A percentile compares a stretch with the other conserved stretches of the same genome.
These are phyloP conservation scores for Penicillium chermesinum DNA, from an alignment of 495 filamentous ascomycete species.

Conservation along the genomic window DNA sequence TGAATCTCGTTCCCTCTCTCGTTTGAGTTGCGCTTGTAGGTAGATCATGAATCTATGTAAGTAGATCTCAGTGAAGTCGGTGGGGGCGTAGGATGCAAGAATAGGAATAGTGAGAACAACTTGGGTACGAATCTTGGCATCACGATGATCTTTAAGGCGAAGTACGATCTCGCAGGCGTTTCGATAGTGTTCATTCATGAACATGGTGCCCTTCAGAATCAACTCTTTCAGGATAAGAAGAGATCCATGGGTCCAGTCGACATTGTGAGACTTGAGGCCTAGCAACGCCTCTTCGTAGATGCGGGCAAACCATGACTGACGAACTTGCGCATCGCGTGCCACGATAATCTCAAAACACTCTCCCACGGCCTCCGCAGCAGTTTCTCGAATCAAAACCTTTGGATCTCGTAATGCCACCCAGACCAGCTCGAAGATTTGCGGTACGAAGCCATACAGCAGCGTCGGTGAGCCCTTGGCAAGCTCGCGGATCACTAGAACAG, in stretches of 20 bases:
- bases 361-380: slow-evolving; percentile 82
- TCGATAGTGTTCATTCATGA: slow-evolving; percentile 86
- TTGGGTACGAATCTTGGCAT: slow-evolving; percentile 77
- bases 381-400: slow-evolving; percentile 85
- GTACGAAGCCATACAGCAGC: slow-evolving; percentile 85
- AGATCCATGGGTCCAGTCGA: slow-evolving; percentile 86
- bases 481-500: slow-evolving; percentile 84
- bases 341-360: slow-evolving; percentile 92
- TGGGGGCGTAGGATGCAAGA: slow-evolving; percentile 85
- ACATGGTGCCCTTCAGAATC: slow-evolving; percentile 92
- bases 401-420: slow-evolving; percentile 90
- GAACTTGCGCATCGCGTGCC: slow-evolving; percentile 77
- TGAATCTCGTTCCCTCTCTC: slow-evolving; percentile 84
- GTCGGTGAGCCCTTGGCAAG: slow-evolving; percentile 88
- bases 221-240: slow-evolving; percentile 87
- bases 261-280: slow-evolving; percentile 71
- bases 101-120: slow-evolving; percentile 86
- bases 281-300: slow-evolving; percentile 77
- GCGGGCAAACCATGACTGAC: slow-evolving; percentile 78
- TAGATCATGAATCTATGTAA: slow-evolving; percentile 97
- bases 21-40: slow-evolving; percentile 90
- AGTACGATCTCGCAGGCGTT: slow-evolving; percentile 89
- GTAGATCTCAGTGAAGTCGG: slow-evolving; percentile 75
- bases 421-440: slow-evolving; percentile 85
- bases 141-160: slow-evolving; percentile 84